Base-by-base conservation (phyloP, 1,284 basidiomycete genomes). In the Trichosporon sp. region DNA sequence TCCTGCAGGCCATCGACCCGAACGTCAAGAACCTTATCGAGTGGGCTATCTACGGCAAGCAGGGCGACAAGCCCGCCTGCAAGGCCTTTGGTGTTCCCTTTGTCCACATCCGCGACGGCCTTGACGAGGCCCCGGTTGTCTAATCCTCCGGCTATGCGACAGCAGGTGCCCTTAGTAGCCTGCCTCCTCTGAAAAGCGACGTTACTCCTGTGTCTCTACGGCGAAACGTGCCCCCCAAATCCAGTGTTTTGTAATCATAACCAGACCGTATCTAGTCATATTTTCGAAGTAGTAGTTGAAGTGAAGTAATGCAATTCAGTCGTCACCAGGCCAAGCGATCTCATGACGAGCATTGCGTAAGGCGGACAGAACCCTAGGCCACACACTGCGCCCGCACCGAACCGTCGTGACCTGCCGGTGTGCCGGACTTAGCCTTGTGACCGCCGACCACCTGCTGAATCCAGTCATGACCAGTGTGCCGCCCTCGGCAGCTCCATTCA, bases 21-120 rank as follows among this genome's bases (percentile, higher is more conserved):
- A 66, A 66, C 58, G 65, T 66, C 29, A 66, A 42, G 18, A 60
- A 62, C 29, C 38, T 66, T 42, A 66, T 66, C 58, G 18, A 47
- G 12, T 66, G 65, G 65, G 65, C 65, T n/a, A 12, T 66, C 11
- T 23, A 27, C 7, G 65, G 65, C 27, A 44, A 31, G 35, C 13
- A 18, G 1, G 65, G 65, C 18, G 2, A 25, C 9, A 23, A 60
- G 21, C 65, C 65, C 4, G 6, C 7, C 11, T 66, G 65, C 23
- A 3, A 60, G 2, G 32, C 65, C 34, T 60, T 60, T 35, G 47
- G 47, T 9, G 6, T 51, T 21, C 47, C 47, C 21, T 25, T 51
- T 9, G 12, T 51, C 21, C 47, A 51, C 47, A 51, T 51, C 47
- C 47, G 47, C 9, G 47, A 51, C n/a, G n/a, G n/a, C 47, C 7